Evolutionary conservation across 202 grass and related monocot genomes (phyloP).

Genomic region (Digitaria exilis): DNA sequence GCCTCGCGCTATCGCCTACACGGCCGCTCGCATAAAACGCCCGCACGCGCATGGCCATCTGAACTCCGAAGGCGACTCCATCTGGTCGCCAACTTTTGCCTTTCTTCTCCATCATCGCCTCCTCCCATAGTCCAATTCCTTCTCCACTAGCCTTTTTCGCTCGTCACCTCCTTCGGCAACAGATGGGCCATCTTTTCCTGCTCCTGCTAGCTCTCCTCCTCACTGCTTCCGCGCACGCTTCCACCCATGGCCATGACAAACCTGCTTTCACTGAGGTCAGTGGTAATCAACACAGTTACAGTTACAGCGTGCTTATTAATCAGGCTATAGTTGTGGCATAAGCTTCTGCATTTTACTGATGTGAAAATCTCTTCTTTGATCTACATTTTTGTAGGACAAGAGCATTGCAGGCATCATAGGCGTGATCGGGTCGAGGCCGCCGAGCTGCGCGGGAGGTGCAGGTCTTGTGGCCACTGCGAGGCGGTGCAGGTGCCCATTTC

Average conservation of each 20-base stretch:
- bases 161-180: not conserved
- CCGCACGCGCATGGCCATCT: conserved; percentile 27
- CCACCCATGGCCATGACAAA: conserved; percentile 6
- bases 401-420: conserved; percentile 24
- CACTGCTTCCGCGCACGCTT: not conserved
- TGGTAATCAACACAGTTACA: not conserved
- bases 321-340: not conserved
- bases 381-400: conserved; percentile 19
- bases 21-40: conserved; percentile 47
- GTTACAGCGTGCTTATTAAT: not conserved
- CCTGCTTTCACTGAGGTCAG: conserved; percentile 46
- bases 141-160: not conserved
- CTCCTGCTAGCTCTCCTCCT: conserved; percentile 40
- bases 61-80: too few relatives aligned
- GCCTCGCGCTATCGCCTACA: not conserved
- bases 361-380: not conserved
- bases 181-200: conserved; percentile 44
- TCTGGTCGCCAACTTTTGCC: conserved; percentile 48
- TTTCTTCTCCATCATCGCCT: conserved; percentile 38
- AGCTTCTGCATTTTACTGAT: not conserved
- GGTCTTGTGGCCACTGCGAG: conserved; percentile 63
- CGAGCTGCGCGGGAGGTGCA: conserved; percentile 67
- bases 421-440: conserved; percentile 69
- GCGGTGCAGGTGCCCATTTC: conserved; percentile 70
- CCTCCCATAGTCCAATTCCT: not conserved